A percentile compares a stretch with the other conserved stretches of the same genome.
phyloP scores from a whole-genome alignment of 306 rosid genomes.

The Dalbergia cochinchinensis region DNA sequence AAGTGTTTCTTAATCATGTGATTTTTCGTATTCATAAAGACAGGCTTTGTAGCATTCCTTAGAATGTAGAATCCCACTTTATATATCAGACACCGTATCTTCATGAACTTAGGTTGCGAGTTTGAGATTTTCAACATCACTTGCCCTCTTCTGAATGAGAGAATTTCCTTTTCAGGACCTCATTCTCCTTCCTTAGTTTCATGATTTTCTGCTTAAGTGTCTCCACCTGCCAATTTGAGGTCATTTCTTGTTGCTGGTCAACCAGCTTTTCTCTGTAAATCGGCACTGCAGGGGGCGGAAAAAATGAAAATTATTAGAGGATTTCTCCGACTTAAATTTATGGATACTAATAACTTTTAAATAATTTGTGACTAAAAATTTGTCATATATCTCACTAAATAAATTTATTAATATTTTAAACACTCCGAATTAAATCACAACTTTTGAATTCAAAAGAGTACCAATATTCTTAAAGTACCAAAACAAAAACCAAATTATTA shows the following conservation, averaged over 20 bases:
- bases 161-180: conserved; percentile 69
- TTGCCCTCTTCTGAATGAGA: conserved; percentile 45
- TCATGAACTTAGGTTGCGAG: neutral
- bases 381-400: too few relatives aligned
- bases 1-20: neutral
- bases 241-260: conserved; percentile 65
- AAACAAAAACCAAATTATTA: too few relatives aligned
- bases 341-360: too few relatives aligned
- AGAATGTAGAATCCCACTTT: neutral
- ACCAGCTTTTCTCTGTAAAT: conserved; percentile 67
- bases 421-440: too few relatives aligned
- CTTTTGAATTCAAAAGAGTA: too few relatives aligned
- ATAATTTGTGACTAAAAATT: too few relatives aligned
- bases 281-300: conserved; percentile 59
- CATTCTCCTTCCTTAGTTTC: conserved; percentile 75
- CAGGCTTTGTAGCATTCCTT: neutral
- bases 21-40: neutral
- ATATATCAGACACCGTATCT: conserved; percentile 10
- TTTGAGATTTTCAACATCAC: conserved; percentile 13
- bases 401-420: too few relatives aligned
- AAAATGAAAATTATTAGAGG: conserved; percentile 42
- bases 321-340: too few relatives aligned
- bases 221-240: conserved; percentile 68
- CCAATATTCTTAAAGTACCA: too few relatives aligned
- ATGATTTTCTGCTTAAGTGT: conserved; percentile 73